Base-by-base conservation (phyloP, 2,329 filamentous ascomycete species). In the Aspergillus felis region DNA sequence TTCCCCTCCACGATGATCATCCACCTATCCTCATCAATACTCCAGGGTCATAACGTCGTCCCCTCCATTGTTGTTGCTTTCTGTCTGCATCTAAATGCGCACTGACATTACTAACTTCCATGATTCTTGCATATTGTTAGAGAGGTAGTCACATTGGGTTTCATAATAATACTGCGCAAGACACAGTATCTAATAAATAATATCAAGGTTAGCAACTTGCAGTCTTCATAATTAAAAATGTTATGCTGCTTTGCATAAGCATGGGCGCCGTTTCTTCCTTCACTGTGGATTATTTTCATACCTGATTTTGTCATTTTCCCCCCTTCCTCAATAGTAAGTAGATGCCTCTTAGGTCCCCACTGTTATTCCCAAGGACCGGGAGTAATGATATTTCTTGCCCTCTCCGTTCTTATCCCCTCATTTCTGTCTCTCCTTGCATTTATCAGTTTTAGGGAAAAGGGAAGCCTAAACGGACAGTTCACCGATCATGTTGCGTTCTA, bases 301-400 rank as follows among this genome's bases (percentile, higher is more conserved):
- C 12, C 29, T 41, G 50, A 35, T 29, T 35, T 35, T 14, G 32
- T 17, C 32, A 35, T 35, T 35, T 35, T 4, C 32, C 32, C 12
- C 38, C 28, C 51, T 32, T 24, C 24, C 47, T 25, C 53, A 57
- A 35, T 38, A 38, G 38, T 41, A 46, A 35, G 32, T 17, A 35
- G 29, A 35, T 35, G 17, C 5, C 5, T 38, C 14, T 38, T 38
- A 6, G 14, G 14, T 35, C 32, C 32, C 32, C 32, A 38, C 32
- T 17, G 14, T 17, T 38, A n/a, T 38, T 17, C 56, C 56, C 52
- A 44, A 44, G 10, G 22, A 24, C 44, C 7, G 14, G 9, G 1
- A 22, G 22, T 27, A 24, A 46, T 46, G 22, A 46, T 60, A 55
- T 60, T 55, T 60, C 58, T 55, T 53, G 51, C 35, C 41, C 27